Conservation (phyloP, 441 rosid genomes). For the Populus hybrid region DNA sequence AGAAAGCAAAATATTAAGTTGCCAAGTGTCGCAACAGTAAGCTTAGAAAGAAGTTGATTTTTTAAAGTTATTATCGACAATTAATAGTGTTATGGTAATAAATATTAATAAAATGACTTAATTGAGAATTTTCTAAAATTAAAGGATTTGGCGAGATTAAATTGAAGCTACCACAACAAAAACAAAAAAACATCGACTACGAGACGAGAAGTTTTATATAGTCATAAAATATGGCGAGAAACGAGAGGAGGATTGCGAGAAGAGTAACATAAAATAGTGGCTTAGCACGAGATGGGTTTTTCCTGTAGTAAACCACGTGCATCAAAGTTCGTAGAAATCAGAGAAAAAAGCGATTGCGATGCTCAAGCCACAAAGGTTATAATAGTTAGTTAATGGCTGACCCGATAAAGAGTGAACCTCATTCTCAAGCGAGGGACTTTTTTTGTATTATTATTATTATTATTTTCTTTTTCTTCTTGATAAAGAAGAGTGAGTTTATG, state of each 20-base stretch:
- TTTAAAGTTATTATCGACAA: too few relatives aligned
- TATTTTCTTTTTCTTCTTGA: not conserved
- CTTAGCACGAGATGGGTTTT: conserved; percentile 12
- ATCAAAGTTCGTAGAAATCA: conserved; percentile 36
- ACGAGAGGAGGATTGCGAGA: not conserved
- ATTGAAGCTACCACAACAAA: too few relatives aligned
- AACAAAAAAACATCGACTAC: not conserved
- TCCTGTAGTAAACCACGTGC: conserved; percentile 38
- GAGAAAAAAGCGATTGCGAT: conserved; percentile 19
- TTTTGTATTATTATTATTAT: not conserved
- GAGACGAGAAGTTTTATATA: not conserved
- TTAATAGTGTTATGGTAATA: too few relatives aligned
- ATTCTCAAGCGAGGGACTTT: conserved; percentile 14
- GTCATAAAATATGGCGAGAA: conserved; percentile 9
- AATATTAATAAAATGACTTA: too few relatives aligned
- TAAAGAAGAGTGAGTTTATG: conserved; percentile 18
- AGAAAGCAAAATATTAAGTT: too few relatives aligned
- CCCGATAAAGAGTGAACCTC: not conserved
- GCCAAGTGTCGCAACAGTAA: not conserved
- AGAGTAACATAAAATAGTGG: conserved; percentile 4
- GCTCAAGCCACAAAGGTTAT: conserved; percentile 12
- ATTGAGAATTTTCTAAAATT: too few relatives aligned
- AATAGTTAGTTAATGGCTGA: conserved; percentile 12
- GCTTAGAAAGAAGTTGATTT: not conserved
- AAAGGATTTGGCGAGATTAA: too few relatives aligned